Conservation (phyloP, 2,329 filamentous ascomycete species). For the Lecanicillium sp. region DNA sequence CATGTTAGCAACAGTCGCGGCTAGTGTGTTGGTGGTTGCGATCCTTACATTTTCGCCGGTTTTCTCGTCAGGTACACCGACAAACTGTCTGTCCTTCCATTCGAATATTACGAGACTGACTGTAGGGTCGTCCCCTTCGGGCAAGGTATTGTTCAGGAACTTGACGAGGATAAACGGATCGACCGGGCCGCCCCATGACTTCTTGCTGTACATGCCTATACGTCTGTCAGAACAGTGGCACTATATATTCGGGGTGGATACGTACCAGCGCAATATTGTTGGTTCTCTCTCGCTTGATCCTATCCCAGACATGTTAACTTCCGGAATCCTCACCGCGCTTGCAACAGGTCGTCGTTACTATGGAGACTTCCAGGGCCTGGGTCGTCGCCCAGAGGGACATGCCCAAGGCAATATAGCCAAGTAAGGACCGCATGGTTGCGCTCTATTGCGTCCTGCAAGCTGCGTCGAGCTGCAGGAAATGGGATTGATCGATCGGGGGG, state of each 20-base stretch:
- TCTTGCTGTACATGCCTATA: constrained; percentile 86
- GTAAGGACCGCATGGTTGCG: constrained; percentile 48
- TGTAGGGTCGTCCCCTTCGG: constrained; percentile 59
- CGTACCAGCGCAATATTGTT: constrained; percentile 69
- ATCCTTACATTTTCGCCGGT: constrained; percentile 47
- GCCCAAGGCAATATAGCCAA: constrained; percentile 45
- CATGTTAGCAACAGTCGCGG: constrained; percentile 28
- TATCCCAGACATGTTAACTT: constrained; percentile 30
- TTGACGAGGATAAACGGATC: constrained; percentile 87
- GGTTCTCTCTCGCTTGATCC: constrained; percentile 70
- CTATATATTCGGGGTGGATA: background rate
- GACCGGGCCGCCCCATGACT: constrained; percentile 78
- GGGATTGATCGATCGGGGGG: constrained; percentile 2
- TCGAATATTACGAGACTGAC: constrained; percentile 89
- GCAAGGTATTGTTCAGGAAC: constrained; percentile 57
- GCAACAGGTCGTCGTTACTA: constrained; percentile 37
- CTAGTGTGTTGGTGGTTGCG: constrained; percentile 1
- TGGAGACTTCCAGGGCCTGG: constrained; percentile 50
- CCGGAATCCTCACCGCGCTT: background rate
- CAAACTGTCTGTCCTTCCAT: constrained; percentile 76
- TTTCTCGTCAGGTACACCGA: constrained; percentile 60
- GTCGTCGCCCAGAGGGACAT: constrained; percentile 46
- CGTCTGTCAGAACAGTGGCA: constrained; percentile 13
- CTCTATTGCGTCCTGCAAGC: background rate
- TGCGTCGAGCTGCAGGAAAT: background rate